A percentile compares a stretch with the other conserved stretches of the same genome.
Evolutionary conservation across 2,329 filamentous ascomycete species (phyloP).

Genomic region (Phyllosticta capitalensis): DNA sequence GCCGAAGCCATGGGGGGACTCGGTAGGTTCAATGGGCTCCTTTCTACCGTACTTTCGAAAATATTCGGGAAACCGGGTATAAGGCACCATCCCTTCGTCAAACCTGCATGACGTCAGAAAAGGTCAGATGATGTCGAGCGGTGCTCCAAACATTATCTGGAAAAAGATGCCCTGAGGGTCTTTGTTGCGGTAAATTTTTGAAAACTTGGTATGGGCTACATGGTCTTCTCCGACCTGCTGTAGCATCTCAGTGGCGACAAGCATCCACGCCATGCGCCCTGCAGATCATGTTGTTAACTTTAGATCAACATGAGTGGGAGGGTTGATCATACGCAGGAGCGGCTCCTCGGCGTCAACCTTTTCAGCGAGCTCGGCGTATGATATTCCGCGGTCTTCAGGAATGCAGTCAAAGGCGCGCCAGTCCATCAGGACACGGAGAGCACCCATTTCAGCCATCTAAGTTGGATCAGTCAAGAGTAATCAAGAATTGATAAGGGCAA

Average conservation of each 20-base stretch:
- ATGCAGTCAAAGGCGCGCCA: conserved; percentile 8
- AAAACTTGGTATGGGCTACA: conserved; percentile 9
- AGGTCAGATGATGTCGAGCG: background rate
- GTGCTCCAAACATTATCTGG: background rate
- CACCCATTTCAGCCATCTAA: conserved; percentile 7
- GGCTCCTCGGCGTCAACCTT: conserved; percentile 5
- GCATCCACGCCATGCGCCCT: conserved; percentile 5
- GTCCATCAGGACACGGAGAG: conserved; percentile 3
- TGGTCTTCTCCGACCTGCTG: background rate
- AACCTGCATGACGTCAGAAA: background rate
- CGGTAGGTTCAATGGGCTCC: conserved; percentile 6
- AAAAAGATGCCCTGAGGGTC: conserved; percentile 5
- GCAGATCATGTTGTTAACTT: background rate
- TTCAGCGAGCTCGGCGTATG: conserved; percentile 2
- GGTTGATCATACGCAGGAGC: background rate
- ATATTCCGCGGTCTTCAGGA: background rate
- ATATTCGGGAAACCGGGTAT: background rate
- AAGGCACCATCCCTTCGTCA: conserved; percentile 1
- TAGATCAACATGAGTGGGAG: background rate
- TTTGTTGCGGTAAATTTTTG: background rate
- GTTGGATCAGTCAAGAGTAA: background rate
- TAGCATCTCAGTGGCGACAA: conserved; percentile 5
- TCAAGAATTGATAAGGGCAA: background rate
- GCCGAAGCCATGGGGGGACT: conserved; percentile 1
- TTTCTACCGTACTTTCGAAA: conserved; percentile 6